A percentile compares a stretch with the other conserved stretches of the same genome.
These are phyloP conservation scores for Pythium periplocum DNA, from an alignment of 352 stramenopile genomes.

Conservation along the genomic window DNA sequence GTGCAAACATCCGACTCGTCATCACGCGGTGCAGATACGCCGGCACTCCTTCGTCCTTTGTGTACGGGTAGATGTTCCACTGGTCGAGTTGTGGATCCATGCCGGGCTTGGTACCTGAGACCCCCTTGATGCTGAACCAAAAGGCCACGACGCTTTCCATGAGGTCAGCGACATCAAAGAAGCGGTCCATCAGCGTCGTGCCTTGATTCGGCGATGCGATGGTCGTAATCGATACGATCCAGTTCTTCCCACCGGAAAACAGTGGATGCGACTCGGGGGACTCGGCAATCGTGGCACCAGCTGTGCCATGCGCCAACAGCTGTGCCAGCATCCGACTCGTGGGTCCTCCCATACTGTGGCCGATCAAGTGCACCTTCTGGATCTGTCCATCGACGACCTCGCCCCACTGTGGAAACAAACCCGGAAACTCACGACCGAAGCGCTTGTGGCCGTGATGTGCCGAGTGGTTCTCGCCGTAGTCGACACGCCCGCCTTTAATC, in stretches of 20 bases:
- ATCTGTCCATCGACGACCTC: constrained; percentile 1
- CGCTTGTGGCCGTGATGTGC: constrained; percentile 26
- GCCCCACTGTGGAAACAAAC: no score
- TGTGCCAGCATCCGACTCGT: no score
- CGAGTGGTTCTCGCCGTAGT: constrained; percentile 25
- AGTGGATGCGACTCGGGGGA: no score
- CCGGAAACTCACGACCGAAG: constrained; percentile 8
- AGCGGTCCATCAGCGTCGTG: constrained; percentile 4
- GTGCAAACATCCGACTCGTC: constrained; percentile 25
- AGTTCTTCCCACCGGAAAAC: constrained; percentile 10
- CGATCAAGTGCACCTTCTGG: no score
- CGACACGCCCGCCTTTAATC: constrained; percentile 26
- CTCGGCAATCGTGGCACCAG: no score
- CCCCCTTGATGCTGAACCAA: background rate
- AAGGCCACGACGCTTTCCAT: background rate
- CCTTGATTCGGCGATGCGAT: constrained; percentile 9
- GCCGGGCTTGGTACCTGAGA: background rate
- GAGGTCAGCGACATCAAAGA: constrained; percentile 6
- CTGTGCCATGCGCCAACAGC: no score
- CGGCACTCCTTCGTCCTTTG: constrained; percentile 19
- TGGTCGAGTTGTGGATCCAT: constrained; percentile 44
- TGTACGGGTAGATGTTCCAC: constrained; percentile 30
- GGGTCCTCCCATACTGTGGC: no score
- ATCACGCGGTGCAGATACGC: constrained; percentile 40
- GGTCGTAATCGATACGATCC: constrained; percentile 12